Conservation (phyloP, 1,139 yeast species). For the Meyerozyma guilliermondii region DNA sequence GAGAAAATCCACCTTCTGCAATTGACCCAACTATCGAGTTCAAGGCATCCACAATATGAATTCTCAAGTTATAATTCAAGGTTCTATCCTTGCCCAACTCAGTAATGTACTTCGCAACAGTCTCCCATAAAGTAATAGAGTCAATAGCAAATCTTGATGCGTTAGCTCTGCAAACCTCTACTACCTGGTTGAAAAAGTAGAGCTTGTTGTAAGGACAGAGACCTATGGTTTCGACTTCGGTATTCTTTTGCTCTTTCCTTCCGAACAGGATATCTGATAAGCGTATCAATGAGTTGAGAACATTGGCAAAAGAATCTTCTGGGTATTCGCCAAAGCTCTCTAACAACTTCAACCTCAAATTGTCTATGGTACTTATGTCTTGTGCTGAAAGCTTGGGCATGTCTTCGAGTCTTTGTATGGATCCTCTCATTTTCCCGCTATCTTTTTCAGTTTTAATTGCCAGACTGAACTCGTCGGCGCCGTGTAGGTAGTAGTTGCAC, state of each 20-base stretch:
- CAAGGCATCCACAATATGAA: conserved; percentile 43
- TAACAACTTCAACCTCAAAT: conserved; percentile 51
- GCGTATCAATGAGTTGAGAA: conserved; percentile 41
- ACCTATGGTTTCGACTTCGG: background rate
- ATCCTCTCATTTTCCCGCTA: background rate
- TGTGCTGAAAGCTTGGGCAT: conserved; percentile 24
- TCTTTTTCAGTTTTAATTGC: conserved; percentile 8
- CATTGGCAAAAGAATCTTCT: conserved; percentile 38
- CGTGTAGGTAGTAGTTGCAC: conserved; percentile 60
- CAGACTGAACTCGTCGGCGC: conserved; percentile 47
- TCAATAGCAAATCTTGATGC: conserved; percentile 43
- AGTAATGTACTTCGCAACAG: conserved; percentile 41
- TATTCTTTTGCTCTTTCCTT: background rate
- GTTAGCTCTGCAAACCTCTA: conserved; percentile 46
- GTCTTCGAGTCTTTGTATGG: background rate
- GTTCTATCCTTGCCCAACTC: conserved; percentile 30
- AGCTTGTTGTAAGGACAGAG: conserved; percentile 40
- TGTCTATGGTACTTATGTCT: conserved; percentile 52
- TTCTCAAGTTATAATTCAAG: conserved; percentile 38
- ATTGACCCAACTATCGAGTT: conserved; percentile 44
- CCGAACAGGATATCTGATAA: conserved; percentile 29
- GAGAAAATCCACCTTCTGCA: conserved; percentile 44
- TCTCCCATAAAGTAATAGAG: conserved; percentile 40
- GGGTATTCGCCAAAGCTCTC: conserved; percentile 59
- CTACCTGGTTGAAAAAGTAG: conserved; percentile 33